These are phyloP conservation scores for Zygoascus biomembranicola DNA, from an alignment of 805 yeast genomes.

Conservation along the genomic window DNA sequence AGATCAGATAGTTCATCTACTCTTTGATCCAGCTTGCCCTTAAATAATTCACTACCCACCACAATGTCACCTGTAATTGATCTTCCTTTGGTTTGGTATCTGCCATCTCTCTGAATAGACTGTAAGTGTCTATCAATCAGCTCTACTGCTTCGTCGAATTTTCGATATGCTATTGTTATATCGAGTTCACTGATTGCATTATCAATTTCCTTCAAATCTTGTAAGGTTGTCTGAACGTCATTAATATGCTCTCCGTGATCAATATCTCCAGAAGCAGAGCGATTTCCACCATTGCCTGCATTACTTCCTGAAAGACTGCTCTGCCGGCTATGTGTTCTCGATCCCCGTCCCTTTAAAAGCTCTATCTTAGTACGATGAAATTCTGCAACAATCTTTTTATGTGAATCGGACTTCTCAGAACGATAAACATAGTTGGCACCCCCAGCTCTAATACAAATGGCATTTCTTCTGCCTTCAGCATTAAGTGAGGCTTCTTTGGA, in stretches of 20 bases:
- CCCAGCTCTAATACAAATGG: slow-evolving; percentile 40
- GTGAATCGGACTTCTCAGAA: slow-evolving; percentile 16
- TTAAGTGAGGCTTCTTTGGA: slow-evolving; percentile 8
- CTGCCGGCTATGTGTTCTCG: not conserved
- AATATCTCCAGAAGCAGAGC: not conserved
- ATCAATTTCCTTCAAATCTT: slow-evolving; percentile 46
- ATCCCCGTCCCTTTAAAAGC: not conserved
- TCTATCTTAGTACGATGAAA: slow-evolving; percentile 13
- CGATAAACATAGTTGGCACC: slow-evolving; percentile 39
- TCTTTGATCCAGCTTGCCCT: slow-evolving; percentile 20
- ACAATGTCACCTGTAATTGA: not conserved
- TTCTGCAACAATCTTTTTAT: slow-evolving; percentile 11
- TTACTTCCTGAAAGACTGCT: not conserved
- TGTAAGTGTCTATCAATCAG: slow-evolving; percentile 4
- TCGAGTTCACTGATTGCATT: slow-evolving; percentile 63
- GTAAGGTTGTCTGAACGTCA: slow-evolving; percentile 1
- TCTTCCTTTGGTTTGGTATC: not conserved
- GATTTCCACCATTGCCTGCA: not conserved
- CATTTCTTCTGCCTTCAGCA: slow-evolving; percentile 21
- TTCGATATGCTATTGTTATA: slow-evolving; percentile 53
- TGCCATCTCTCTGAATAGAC: not conserved
- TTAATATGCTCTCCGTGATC: not conserved
- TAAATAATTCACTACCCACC: not conserved
- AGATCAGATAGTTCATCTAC: slow-evolving; percentile 23
- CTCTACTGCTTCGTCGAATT: slow-evolving; percentile 39